Evolutionary conservation across 2,329 filamentous ascomycete genomes (phyloP), one percentile per base, ranked within the genome.

Genomic region (Cladosporium sp.): DNA sequence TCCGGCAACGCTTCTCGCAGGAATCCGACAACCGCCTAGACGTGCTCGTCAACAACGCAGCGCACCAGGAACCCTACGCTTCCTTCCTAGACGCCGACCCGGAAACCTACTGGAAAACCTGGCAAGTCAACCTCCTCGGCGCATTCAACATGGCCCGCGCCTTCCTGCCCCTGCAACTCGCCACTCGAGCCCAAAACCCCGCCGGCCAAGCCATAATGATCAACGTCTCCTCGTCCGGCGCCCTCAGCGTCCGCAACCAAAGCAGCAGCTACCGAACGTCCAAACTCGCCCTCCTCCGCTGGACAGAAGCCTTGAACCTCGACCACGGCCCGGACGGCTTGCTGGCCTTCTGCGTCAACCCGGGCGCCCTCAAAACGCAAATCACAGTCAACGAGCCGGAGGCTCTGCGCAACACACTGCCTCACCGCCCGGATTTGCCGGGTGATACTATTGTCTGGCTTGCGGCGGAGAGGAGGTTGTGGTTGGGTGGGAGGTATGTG

Each of bases 381-480:
- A 51, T 53, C 3, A 25, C 32, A 11, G 7, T 32, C 9, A 43
- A 38, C 42, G 32, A 25, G 39, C 38, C 42, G 2, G 32, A 51
- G 22, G 39, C 15, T 3, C 9, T 52, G 38, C 40, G 35, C 19
- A 32, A 51, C 15, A n/a, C 9, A 12, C 40, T 71, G 38, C 54
- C 50, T 0, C 69, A 77, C 60, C 69, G 58, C 43, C 67, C 65
- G 2, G 63, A 72, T 36, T 55, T 78, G 6, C 53, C 63, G 19
- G 73, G 64, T 1, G 72, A 77, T 59, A 69, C 71, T 0, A 62
- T 77, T 33, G 67, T 69, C 0, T 77, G 67, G 60, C 56, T 77
- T 39, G 69, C 69, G 1, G 61, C 60, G 29, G 62, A 72, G 57
- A 65, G 68, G 47, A 64, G 69, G 25, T 66, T 70, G 2, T 78